Base-by-base conservation (phyloP, 768 basidiomycete species). In the Kondoa subrosea region DNA sequence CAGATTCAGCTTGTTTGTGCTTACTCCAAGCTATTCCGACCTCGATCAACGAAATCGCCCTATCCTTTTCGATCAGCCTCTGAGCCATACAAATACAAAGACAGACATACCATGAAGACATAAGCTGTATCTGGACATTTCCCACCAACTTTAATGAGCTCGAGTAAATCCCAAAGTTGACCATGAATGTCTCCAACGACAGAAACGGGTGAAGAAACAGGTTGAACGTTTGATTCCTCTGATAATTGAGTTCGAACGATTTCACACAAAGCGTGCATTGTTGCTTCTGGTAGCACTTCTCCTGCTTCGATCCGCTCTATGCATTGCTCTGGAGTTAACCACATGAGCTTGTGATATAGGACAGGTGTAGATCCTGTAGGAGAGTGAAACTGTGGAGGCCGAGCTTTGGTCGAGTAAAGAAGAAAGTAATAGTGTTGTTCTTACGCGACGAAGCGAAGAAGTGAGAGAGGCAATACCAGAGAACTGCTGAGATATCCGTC, bases 41-140 rank as follows among this genome's bases (percentile, higher is more conserved):
- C 92, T 67, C 93, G 82, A 78, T 97, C 93, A 64, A 97, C 93
- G 77, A 97, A 97, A 76, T 97, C 93, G 68, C 92, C 92, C 93
- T 90, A 69, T 63, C 29, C 61, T 3, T 32, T 8, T 14, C 15
- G 12, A 21, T 27, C 16, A 3, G 3, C 15, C 15, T 27, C 15
- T 3, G 33, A 3, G 26, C 29, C 61, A 32, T 50, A 32, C 8
- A 32, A 63, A 32, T 32, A 66, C 56, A 65, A 65, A 57, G 30
- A 25, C 25, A 50, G 33, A 8, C 64, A 8, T 4, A 65, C 69
- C 69, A 70, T 70, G 56, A 70, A 70, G 56, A 70, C 57, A 62
- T 70, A 70, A 12, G 34, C 33, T 57, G 69, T 69, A 21, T 56
- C 69, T 31, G 61, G 62, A 70, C 78, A 78, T 57, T 76, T 72